A percentile compares a stretch with the other conserved stretches of the same genome.
phyloP scores from a whole-genome alignment of 441 rosid genomes.

The Pelargonium myrrhifolium region DNA sequence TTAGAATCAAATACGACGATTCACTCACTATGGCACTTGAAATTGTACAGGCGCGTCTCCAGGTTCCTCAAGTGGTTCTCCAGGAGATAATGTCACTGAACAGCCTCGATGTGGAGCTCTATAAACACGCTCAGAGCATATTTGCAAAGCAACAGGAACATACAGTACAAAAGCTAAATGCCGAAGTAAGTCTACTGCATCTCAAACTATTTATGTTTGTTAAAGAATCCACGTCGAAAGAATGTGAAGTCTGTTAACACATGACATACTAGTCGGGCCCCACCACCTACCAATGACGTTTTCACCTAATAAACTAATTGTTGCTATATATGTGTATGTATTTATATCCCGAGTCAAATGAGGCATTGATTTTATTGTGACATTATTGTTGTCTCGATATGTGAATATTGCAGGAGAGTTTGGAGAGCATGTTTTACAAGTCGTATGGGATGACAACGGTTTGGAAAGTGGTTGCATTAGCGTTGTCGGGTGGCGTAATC shows the following conservation, averaged over 20 bases:
- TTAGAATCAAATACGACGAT: too few species aligned
- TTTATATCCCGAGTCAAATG: too few species aligned
- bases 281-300: too few species aligned
- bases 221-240: too few species aligned
- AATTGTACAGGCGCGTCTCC: slow-evolving; percentile 53
- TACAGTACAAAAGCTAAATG: slow-evolving; percentile 22
- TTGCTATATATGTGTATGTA: too few species aligned
- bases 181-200: slow-evolving; percentile 30
- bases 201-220: too few species aligned
- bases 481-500: slow-evolving; percentile 30
- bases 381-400: background rate
- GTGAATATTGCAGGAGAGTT: slow-evolving; percentile 38
- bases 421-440: slow-evolving; percentile 29
- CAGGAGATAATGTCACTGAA: slow-evolving; percentile 63
- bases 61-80: slow-evolving; percentile 48
- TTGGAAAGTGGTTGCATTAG: slow-evolving; percentile 37
- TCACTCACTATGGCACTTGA: background rate
- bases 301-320: too few species aligned
- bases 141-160: slow-evolving; percentile 51
- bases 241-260: too few species aligned
- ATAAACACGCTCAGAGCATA: slow-evolving; percentile 61
- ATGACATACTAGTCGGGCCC: too few species aligned
- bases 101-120: slow-evolving; percentile 73
- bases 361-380: too few species aligned
- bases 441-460: slow-evolving; percentile 22